Conservation (phyloP, 2,329 filamentous ascomycete species). For the Fusarium mundagurra region DNA sequence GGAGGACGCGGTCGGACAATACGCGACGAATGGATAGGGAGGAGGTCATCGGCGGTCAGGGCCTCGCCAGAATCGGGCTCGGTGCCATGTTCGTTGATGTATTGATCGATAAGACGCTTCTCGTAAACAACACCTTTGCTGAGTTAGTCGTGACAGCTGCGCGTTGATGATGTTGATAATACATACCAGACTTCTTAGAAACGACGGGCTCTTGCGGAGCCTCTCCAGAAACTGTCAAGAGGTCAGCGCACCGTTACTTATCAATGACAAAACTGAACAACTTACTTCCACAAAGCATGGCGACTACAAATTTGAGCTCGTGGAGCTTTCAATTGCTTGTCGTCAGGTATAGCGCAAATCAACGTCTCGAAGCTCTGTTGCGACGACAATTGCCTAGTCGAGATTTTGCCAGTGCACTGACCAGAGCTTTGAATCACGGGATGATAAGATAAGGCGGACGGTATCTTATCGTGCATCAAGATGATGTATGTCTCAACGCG, state of each 20-base stretch:
- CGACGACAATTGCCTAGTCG: conserved; percentile 41
- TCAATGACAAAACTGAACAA: background rate
- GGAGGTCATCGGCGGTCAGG: conserved; percentile 82
- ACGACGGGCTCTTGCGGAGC: conserved; percentile 93
- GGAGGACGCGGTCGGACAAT: conserved; percentile 90
- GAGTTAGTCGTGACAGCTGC: conserved; percentile 24
- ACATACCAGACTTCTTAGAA: conserved; percentile 90
- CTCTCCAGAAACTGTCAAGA: conserved; percentile 85
- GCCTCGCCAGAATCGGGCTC: conserved; percentile 92
- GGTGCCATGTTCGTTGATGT: conserved; percentile 91
- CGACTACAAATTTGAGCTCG: conserved; percentile 44
- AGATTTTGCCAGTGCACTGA: conserved; percentile 48
- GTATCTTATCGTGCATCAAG: conserved; percentile 29
- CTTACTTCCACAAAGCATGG: conserved; percentile 62
- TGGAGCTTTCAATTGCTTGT: conserved; percentile 45
- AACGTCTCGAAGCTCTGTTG: conserved; percentile 38
- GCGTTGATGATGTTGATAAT: conserved; percentile 22
- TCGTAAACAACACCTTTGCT: conserved; percentile 85
- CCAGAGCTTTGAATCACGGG: conserved; percentile 44
- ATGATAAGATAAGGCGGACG: conserved; percentile 44
- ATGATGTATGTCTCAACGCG: conserved; percentile 19
- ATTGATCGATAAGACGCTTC: conserved; percentile 93
- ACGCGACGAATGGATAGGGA: conserved; percentile 85
- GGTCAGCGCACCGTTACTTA: conserved; percentile 25
- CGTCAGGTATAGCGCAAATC: conserved; percentile 38